Conservation (phyloP, 2,329 filamentous ascomycete species). For the Myotisia sp. region DNA sequence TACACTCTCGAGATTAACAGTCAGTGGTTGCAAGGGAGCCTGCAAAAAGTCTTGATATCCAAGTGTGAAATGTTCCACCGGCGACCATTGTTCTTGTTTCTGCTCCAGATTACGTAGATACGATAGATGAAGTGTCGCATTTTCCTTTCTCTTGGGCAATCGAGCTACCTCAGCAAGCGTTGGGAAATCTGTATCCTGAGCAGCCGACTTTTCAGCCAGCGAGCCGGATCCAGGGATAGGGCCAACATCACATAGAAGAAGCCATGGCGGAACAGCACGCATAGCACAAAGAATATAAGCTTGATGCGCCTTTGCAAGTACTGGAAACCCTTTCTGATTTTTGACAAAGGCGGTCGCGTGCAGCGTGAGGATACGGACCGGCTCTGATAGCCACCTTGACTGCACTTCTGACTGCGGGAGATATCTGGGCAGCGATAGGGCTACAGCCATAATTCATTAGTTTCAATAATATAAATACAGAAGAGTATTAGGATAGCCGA, state of each 20-base stretch:
- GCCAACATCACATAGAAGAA: conserved; percentile 45
- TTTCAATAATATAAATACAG: conserved; percentile 1
- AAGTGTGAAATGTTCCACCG: conserved; percentile 52
- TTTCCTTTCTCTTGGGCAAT: conserved; percentile 36
- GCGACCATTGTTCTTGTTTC: conserved; percentile 54
- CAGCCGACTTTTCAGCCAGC: conserved; percentile 13
- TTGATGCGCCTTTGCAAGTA: conserved; percentile 45
- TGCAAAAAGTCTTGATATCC: conserved; percentile 91
- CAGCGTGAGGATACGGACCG: conserved; percentile 42
- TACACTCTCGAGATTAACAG: conserved; percentile 90
- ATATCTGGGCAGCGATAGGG: conserved; percentile 43
- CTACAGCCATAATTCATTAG: conserved; percentile 24
- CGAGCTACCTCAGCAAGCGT: conserved; percentile 53
- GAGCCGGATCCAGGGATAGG: conserved; percentile 36
- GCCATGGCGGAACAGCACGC: conserved; percentile 45
- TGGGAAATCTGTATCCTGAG: conserved; percentile 31
- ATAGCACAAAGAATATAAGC: conserved; percentile 43
- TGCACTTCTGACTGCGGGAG: conserved; percentile 44
- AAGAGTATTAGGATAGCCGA: neutral
- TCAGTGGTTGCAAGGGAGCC: conserved; percentile 82
- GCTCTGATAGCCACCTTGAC: conserved; percentile 50
- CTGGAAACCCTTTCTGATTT: conserved; percentile 45
- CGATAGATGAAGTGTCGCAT: conserved; percentile 52
- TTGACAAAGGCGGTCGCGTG: conserved; percentile 41
- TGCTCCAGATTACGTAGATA: conserved; percentile 77